Evolutionary conservation across 2,329 filamentous ascomycete species (phyloP).

Genomic region (Pestalotiopsis sp.): DNA sequence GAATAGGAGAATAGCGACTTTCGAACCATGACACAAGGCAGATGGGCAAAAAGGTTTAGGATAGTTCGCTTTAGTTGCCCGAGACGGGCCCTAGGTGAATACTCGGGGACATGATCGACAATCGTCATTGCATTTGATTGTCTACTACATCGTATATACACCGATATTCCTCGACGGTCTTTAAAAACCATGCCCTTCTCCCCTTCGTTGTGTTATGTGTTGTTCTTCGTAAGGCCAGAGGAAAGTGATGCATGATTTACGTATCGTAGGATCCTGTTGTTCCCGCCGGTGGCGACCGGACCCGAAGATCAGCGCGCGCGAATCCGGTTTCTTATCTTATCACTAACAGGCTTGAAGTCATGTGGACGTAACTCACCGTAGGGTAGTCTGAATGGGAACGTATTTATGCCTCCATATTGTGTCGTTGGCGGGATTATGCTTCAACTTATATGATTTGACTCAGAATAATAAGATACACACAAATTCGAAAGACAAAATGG

Average conservation of each 20-base stretch:
- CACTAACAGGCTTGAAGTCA: background rate
- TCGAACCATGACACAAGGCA: background rate
- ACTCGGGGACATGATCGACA: too few species aligned
- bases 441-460: background rate
- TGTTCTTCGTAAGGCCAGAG: background rate
- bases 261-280: background rate
- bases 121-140: too few species aligned
- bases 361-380: background rate
- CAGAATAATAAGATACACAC: background rate
- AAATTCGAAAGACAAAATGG: background rate
- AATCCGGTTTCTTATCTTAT: background rate
- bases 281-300: background rate
- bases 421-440: background rate
- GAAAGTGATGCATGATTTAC: background rate
- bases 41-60: background rate
- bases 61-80: too few species aligned
- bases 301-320: conserved; percentile 2
- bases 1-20: background rate
- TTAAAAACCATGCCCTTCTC: background rate
- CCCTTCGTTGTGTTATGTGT: background rate
- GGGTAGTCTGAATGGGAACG: background rate
- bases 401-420: background rate
- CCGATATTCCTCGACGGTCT: too few species aligned
- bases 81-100: too few species aligned
- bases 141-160: too few species aligned